Base-by-base conservation (phyloP, 1,284 basidiomycete genomes). In the Irpex sp. region DNA sequence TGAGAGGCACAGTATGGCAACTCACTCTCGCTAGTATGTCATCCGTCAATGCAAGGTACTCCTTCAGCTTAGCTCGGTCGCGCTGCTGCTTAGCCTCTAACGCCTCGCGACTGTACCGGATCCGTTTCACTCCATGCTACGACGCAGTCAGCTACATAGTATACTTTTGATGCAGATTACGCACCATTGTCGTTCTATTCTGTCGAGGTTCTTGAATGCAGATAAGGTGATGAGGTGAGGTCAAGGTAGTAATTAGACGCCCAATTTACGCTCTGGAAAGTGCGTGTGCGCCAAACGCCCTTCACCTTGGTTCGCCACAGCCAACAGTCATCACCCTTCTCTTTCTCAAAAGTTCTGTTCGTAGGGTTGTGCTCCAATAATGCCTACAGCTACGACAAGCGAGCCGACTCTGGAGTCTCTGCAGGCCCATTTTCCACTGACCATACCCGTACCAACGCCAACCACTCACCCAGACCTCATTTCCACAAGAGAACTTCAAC, bases 391-490 rank as follows among this genome's bases (percentile, higher is more conserved):
- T 37, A 65, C 61, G n/a, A 61, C 65, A 8, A 69, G 65, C 21
- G 64, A 65, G n/a, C 65, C 66, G 37, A 67, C 70, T 2, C 57
- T 74, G 47, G 82, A 88, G 68, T 79, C 81, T 52, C 75, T 93
- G 60, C 76, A 81, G 40, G 78, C 82, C 3, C 70, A 80, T 60
- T 94, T 98, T 72, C 93, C 96, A 15, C 78, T 98, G 66, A 93
- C 96, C 4, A 83, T 85, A 59, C 96, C 97, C 8, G 81, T 90
- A 58, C 97, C 97, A 9, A 90, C 85, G 6, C 95, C 96, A 7
- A 78, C 84, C 57, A 91, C 87, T 1, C 88, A 96, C 71, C 82
- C 91, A 15, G 81, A 89, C 63, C 82, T 98, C 60, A 83, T 98
- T 68, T 83, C 89, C 2, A 77, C 87, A 36, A 82, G 86, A 59